Conservation (phyloP, 805 yeast genomes). For the Candida arabinofermentans region DNA sequence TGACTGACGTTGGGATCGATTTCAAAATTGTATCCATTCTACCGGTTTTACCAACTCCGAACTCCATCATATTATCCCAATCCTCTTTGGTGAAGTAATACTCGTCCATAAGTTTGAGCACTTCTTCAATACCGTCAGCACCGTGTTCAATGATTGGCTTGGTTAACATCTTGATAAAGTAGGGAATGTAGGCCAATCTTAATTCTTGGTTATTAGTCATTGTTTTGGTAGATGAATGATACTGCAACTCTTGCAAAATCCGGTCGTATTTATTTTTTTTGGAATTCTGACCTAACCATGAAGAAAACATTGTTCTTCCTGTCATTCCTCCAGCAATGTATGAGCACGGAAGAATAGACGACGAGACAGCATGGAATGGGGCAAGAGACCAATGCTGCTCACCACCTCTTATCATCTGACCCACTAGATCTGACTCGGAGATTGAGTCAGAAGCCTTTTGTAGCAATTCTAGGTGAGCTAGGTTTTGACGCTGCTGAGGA, state of each 20-base stretch:
- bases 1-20: slow-evolving; percentile 70
- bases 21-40: slow-evolving; percentile 44
- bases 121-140: slow-evolving; percentile 59
- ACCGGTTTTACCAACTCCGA: slow-evolving; percentile 60
- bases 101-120: slow-evolving; percentile 72
- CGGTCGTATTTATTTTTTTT: slow-evolving; percentile 75
- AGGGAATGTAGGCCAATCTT: slow-evolving; percentile 72
- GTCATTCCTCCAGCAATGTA: slow-evolving; percentile 67
- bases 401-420: slow-evolving; percentile 75
- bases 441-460: slow-evolving; percentile 84
- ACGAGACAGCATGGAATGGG: slow-evolving; percentile 86
- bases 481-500: slow-evolving; percentile 33
- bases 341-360: slow-evolving; percentile 77
- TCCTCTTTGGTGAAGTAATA: slow-evolving; percentile 88
- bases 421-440: slow-evolving; percentile 80
- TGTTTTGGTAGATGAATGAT: slow-evolving; percentile 78
- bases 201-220: slow-evolving; percentile 72
- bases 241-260: slow-evolving; percentile 79
- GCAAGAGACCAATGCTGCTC: slow-evolving; percentile 93
- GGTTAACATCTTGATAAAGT: slow-evolving; percentile 51
- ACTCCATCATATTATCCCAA: slow-evolving; percentile 84
- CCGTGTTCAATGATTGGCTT: slow-evolving; percentile 55
- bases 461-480: slow-evolving; percentile 55
- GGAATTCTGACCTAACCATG: slow-evolving; percentile 89
- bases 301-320: slow-evolving; percentile 73